Percentiles rank a stretch among this genome's conserved stretches.
These are phyloP conservation scores for Angomonas ambiguus DNA, from an alignment of 208 protist genomes.

Conservation along the genomic window DNA sequence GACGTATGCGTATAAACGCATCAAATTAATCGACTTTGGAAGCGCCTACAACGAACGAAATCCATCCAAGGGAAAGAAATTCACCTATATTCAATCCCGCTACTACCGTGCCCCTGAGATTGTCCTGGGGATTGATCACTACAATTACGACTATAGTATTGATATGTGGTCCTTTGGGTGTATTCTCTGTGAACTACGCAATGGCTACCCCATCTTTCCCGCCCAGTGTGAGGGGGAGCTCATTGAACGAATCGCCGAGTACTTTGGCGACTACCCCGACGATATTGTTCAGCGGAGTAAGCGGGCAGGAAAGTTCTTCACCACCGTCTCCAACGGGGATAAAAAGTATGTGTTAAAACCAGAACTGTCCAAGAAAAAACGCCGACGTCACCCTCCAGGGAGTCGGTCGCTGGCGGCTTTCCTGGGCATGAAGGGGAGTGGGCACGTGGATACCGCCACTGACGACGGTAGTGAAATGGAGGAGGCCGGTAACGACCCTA, in stretches of 20 bases:
- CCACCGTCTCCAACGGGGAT: conserved; percentile 13
- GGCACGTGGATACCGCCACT: not conserved
- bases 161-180: conserved; percentile 94
- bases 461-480: not conserved
- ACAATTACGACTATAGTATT: conserved; percentile 76
- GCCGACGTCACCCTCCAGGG: conserved; percentile 17
- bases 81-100: conserved; percentile 93
- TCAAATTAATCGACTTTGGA: conserved; percentile 98
- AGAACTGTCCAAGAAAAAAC: conserved; percentile 25
- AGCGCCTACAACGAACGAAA: conserved; percentile 91
- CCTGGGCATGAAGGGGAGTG: conserved; percentile 21
- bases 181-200: conserved; percentile 90
- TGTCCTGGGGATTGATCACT: conserved; percentile 76
- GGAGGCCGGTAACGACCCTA: not conserved
- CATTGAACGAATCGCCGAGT: conserved; percentile 78
- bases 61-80: conserved; percentile 19
- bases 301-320: conserved; percentile 54
- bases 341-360: conserved; percentile 12
- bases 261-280: conserved; percentile 67
- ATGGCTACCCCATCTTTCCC: conserved; percentile 91
- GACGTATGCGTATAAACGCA: conserved; percentile 27
- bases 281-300: conserved; percentile 43
- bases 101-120: conserved; percentile 93
- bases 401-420: conserved; percentile 35
- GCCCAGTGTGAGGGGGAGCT: conserved; percentile 78